Evolutionary conservation across 2,329 filamentous ascomycete genomes (phyloP), one percentile per base, ranked within the genome.

Genomic region (Chaetomium globosum): DNA sequence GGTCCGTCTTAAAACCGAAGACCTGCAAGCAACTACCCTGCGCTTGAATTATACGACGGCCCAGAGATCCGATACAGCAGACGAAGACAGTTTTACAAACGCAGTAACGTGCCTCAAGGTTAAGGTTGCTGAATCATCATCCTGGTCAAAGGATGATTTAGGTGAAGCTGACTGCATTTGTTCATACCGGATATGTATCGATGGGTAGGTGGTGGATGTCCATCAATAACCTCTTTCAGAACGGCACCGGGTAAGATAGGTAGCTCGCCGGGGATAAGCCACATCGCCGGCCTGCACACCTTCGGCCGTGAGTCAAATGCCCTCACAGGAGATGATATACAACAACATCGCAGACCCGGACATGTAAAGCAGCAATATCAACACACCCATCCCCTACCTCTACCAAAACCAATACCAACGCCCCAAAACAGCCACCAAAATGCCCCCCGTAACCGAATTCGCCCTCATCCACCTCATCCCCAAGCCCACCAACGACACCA

Each of bases 381-480:
- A n/a, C 31, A 57, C 19, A 53, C n/a, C 7, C 8, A n/a, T n/a
- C n/a, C n/a, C n/a, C 39, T 16, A 43, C n/a, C 19, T 12, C 31
- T n/a, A n/a, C 4, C 9, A 43, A 39, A 43, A 30, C 23, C 55
- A 48, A 31, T 6, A 59, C 7, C 21, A 36, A 51, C 13, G 36
- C 36, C 7, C 12, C 33, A 9, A 9, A n/a, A 26, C 39, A n/a
- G 8, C 7, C 13, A 33, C 3, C 19, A 26, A 67, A 43, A 74
- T 81, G 79, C 46, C 39, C 4, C 39, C 74, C 48, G 74, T 81
- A 66, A 79, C 77, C 21, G 80, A 82, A 70, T 74, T 79, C 62
- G 78, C 77, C 46, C 66, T 78, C 61, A 64, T 80, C 49, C 73
- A 74, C 46, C 69, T 79, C 58, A 8, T 12, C 59, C 43, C 52